These are phyloP conservation scores for Pestalotiopsis sp. DNA, from an alignment of 2,329 filamentous ascomycete species.

Conservation along the genomic window DNA sequence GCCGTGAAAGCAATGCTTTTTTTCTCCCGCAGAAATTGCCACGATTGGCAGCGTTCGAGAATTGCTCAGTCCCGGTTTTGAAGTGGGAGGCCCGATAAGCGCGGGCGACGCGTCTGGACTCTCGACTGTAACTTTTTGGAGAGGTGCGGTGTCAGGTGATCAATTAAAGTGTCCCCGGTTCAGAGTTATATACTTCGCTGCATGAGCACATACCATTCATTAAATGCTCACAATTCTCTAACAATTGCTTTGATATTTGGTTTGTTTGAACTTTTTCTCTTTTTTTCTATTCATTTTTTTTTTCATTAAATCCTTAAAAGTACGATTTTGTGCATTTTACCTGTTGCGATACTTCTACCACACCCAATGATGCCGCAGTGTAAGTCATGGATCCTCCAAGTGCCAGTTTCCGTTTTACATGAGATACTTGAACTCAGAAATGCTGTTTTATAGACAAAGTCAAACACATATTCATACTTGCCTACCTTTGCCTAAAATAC, in stretches of 20 bases:
- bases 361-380: no score
- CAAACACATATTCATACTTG: neutral
- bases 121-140: neutral
- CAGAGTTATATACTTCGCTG: neutral
- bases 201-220: no score
- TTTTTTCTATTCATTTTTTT: neutral
- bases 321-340: neutral
- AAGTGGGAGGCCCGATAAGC: neutral
- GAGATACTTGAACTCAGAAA: neutral
- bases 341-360: no score
- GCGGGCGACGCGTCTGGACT: neutral
- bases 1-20: neutral
- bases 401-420: neutral
- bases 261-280: neutral
- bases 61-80: neutral
- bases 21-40: neutral
- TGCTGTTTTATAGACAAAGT: neutral
- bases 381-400: no score
- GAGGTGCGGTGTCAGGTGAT: slow-evolving; percentile 13
- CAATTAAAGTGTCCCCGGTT: slow-evolving; percentile 2
- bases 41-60: neutral
- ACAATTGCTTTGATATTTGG: neutral
- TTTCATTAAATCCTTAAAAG: neutral
- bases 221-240: no score
- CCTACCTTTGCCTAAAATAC: slow-evolving; percentile 10